A percentile compares a stretch with the other conserved stretches of the same genome.
These are phyloP conservation scores for Yarrowia bubula DNA, from an alignment of 805 yeast species.

Conservation along the genomic window DNA sequence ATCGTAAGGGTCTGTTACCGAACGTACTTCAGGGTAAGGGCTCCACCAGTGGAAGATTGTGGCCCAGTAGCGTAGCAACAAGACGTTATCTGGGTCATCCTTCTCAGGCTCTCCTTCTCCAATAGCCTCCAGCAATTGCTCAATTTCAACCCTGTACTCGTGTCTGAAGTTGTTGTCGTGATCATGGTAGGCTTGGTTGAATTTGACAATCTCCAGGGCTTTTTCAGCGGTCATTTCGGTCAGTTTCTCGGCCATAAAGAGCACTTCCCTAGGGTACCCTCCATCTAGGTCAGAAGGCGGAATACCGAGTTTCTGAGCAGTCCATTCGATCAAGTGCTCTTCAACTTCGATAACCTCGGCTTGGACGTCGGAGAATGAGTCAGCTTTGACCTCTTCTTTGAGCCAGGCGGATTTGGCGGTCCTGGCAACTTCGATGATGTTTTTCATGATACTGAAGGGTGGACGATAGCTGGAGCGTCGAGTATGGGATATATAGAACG, in stretches of 20 bases:
- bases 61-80: neutral
- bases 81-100: neutral
- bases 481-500: too few species aligned
- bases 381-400: neutral
- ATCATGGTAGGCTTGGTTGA: constrained; percentile 45
- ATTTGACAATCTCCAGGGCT: constrained; percentile 43
- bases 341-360: neutral
- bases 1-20: constrained; percentile 53
- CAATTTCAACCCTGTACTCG: constrained; percentile 36
- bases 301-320: neutral
- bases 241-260: constrained; percentile 46
- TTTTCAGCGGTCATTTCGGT: constrained; percentile 41
- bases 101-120: neutral
- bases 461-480: neutral
- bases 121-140: neutral
- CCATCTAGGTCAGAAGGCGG: neutral
- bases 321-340: neutral
- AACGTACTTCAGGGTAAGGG: constrained; percentile 58
- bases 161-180: constrained; percentile 51
- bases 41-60: constrained; percentile 42
- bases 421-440: neutral
- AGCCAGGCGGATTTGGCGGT: neutral
- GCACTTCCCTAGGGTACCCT: constrained; percentile 29
- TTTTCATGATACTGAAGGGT: neutral
- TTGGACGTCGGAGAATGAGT: neutral